phyloP scores from a whole-genome alignment of 1,284 basidiomycete genomes.

The Hypsizygus ulmarius region DNA sequence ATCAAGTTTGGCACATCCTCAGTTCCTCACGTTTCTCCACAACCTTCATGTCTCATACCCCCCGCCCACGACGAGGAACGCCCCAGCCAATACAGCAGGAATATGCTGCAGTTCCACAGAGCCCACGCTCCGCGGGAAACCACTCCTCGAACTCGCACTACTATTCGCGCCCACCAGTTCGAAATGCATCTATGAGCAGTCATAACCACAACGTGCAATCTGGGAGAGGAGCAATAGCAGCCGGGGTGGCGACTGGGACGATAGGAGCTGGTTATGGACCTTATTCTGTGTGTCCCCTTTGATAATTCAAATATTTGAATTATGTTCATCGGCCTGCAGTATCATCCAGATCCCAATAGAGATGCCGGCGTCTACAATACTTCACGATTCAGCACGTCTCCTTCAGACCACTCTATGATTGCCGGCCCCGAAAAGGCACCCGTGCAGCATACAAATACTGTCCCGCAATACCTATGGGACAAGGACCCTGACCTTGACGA shows the following conservation, averaged over 20 bases:
- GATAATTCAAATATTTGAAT: constrained; percentile 5
- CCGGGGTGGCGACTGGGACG: constrained; percentile 67
- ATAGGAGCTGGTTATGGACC: constrained; percentile 77
- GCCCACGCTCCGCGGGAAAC: constrained; percentile 20
- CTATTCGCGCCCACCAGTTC: constrained; percentile 24
- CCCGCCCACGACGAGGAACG: constrained; percentile 30
- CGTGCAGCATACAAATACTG: constrained; percentile 41
- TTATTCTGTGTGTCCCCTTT: constrained; percentile 59
- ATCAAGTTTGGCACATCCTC: constrained; percentile 11
- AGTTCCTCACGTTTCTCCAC: constrained; percentile 22
- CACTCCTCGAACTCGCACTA: constrained; percentile 15
- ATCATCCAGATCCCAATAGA: constrained; percentile 50
- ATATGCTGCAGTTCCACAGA: constrained; percentile 36
- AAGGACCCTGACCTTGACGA: constrained; percentile 77
- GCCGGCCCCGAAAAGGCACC: constrained; percentile 41
- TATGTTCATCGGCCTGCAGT: constrained; percentile 37
- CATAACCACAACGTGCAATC: constrained; percentile 30
- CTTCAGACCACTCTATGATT: constrained; percentile 53
- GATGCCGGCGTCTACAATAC: constrained; percentile 43
- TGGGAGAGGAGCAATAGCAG: constrained; percentile 55
- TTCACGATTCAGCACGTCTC: constrained; percentile 59
- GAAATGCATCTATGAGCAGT: constrained; percentile 24
- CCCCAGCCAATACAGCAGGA: constrained; percentile 29
- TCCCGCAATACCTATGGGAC: constrained; percentile 71
- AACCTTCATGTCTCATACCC: constrained; percentile 33